A percentile compares a stretch with the other conserved stretches of the same genome.
These are phyloP conservation scores for Diversispora epigaea DNA, from an alignment of 192 early-diverging fungal genomes.

Conservation along the genomic window DNA sequence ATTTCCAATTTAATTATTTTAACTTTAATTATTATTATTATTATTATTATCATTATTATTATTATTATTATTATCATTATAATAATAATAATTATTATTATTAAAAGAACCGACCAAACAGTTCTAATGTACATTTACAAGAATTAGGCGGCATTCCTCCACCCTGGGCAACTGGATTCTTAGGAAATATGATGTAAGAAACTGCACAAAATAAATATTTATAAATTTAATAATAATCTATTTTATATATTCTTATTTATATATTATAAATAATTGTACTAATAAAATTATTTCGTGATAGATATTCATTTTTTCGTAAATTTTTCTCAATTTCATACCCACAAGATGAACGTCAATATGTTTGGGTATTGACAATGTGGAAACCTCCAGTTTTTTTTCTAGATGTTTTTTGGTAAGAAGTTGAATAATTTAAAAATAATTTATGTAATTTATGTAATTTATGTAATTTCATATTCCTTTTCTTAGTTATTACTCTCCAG, in stretches of 20 bases:
- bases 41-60: neutral
- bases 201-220: no score
- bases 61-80: neutral
- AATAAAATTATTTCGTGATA: neutral
- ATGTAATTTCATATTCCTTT: no score
- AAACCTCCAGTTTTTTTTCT: neutral
- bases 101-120: conserved; percentile 1
- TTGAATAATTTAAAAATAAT: neutral
- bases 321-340: neutral
- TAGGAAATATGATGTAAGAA: neutral
- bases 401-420: neutral
- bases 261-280: neutral
- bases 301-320: neutral
- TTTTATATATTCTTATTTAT: neutral
- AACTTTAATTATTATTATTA: neutral
- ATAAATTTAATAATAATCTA: neutral
- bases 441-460: no score
- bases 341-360: conserved; percentile 2
- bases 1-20: neutral
- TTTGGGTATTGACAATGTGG: conserved; percentile 7
- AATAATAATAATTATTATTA: no score
- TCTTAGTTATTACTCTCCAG: conserved; percentile 60
- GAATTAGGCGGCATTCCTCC: neutral
- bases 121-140: conserved; percentile 3
- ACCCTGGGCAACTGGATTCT: neutral